Evolutionary conservation across 768 basidiomycete genomes (phyloP).

Genomic region (Hirschioporus abietinus): DNA sequence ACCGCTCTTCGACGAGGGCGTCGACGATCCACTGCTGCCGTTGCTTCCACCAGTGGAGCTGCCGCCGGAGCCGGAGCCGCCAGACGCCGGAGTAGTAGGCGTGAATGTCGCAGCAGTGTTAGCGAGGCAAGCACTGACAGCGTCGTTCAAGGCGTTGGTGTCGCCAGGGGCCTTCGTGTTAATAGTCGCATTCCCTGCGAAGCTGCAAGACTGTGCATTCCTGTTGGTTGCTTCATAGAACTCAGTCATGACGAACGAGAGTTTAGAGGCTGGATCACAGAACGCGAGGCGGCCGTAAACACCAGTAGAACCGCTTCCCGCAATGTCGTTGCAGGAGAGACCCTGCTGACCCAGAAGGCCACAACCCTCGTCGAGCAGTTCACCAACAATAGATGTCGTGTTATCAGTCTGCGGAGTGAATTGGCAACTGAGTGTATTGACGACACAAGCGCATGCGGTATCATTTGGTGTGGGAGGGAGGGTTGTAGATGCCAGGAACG

Average conservation of each 20-base stretch:
- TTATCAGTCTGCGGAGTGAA: constrained; percentile 63
- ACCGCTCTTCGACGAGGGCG: constrained; percentile 19
- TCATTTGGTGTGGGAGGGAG: constrained; percentile 84
- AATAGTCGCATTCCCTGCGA: constrained; percentile 79
- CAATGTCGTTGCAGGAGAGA: constrained; percentile 62
- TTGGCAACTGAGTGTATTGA: constrained; percentile 61
- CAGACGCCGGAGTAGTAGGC: constrained; percentile 43
- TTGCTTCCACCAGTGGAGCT: constrained; percentile 20
- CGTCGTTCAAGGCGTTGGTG: constrained; percentile 44
- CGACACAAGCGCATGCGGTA: constrained; percentile 72
- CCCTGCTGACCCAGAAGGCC: constrained; percentile 53
- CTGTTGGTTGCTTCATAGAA: constrained; percentile 65
- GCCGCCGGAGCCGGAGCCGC: constrained; percentile 1
- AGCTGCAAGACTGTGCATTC: constrained; percentile 63
- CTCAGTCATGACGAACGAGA: constrained; percentile 78
- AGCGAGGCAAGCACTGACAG: constrained; percentile 62
- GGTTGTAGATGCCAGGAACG: constrained; percentile 57
- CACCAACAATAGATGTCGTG: constrained; percentile 53
- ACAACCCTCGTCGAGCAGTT: constrained; percentile 65
- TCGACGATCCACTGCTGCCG: constrained; percentile 19
- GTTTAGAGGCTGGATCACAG: constrained; percentile 79
- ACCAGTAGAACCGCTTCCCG: constrained; percentile 67
- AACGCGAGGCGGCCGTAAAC: constrained; percentile 69
- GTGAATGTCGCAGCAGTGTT: constrained; percentile 59
- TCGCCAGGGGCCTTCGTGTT: constrained; percentile 49